Percentiles rank a stretch among this genome's conserved stretches.
These are phyloP conservation scores for Stenogyne calaminthoides DNA, from an alignment of 305 asterid genomes.

Conservation along the genomic window DNA sequence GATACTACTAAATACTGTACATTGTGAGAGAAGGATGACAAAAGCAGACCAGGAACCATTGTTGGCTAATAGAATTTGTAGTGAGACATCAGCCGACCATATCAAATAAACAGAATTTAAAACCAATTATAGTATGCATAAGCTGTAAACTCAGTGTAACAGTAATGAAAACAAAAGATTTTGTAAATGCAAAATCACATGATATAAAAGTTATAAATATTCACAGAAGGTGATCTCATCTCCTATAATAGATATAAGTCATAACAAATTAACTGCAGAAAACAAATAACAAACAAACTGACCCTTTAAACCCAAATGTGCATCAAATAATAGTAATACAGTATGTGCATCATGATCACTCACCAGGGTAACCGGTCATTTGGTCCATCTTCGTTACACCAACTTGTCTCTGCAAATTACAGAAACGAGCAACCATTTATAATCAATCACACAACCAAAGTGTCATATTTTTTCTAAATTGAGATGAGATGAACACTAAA, in stretches of 20 bases:
- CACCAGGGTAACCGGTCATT: conserved; percentile 53
- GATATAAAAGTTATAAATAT: neutral
- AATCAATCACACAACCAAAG: conserved; percentile 31
- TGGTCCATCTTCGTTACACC: conserved; percentile 54
- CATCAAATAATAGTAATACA: neutral
- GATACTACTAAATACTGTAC: neutral
- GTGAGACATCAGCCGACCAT: conserved; percentile 7
- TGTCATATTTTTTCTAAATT: conserved; percentile 1
- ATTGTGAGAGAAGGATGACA: neutral
- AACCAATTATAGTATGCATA: conserved; percentile 14
- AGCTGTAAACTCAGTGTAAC: conserved; percentile 1
- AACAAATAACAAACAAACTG: neutral
- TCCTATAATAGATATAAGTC: conserved; percentile 11
- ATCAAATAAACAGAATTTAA: conserved; percentile 16
- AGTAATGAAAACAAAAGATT: conserved; percentile 12
- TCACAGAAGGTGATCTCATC: neutral
- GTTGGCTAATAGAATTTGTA: neutral
- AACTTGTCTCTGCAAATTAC: conserved; percentile 56
- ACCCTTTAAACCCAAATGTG: neutral
- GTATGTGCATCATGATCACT: conserved; percentile 32
- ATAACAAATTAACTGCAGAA: conserved; percentile 4
- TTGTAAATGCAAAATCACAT: neutral
- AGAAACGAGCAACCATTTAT: conserved; percentile 21
- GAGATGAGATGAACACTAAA: neutral
- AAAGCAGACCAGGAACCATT: conserved; percentile 2